Conservation (phyloP, 805 yeast species). For the Nakazawaea ambrosiae region DNA sequence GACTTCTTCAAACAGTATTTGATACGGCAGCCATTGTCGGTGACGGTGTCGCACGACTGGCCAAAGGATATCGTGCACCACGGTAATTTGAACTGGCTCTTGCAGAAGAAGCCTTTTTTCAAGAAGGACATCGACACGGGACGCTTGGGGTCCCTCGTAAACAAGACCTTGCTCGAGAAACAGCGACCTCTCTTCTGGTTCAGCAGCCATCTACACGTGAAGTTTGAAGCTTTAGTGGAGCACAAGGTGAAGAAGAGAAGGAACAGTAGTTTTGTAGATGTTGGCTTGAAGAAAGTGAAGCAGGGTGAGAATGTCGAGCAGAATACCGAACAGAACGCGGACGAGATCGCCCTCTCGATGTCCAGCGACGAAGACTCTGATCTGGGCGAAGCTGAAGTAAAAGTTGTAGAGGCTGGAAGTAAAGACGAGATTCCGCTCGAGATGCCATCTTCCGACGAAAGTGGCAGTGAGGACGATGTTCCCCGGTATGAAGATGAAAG, state of each 20-base stretch:
- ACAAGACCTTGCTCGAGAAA: constrained; percentile 42
- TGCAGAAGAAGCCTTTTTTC: constrained; percentile 62
- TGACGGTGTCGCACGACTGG: constrained; percentile 89
- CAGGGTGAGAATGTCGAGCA: background rate
- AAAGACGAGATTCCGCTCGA: constrained; percentile 2
- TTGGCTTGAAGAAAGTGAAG: background rate
- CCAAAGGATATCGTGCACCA: constrained; percentile 67
- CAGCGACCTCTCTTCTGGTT: constrained; percentile 74
- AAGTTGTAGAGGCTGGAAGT: background rate
- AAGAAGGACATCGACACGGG: constrained; percentile 51
- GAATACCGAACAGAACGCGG: no score
- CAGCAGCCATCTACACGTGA: constrained; percentile 83
- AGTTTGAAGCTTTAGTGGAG: constrained; percentile 49
- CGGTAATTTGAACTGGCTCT: constrained; percentile 49
- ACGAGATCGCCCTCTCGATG: background rate
- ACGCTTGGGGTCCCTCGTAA: constrained; percentile 67
- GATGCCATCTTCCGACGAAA: background rate
- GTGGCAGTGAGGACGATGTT: background rate
- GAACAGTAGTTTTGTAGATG: background rate
- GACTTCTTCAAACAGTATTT: constrained; percentile 52
- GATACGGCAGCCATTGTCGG: constrained; percentile 33
- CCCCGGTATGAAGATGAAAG: background rate
- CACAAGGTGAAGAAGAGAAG: constrained; percentile 14
- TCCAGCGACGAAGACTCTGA: constrained; percentile 11
- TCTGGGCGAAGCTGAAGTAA: constrained; percentile 4